Percentiles rank a stretch among this genome's conserved stretches.
Conservation (phyloP, 2,329 filamentous ascomycete species). For the Scedosporium minutisporum region DNA sequence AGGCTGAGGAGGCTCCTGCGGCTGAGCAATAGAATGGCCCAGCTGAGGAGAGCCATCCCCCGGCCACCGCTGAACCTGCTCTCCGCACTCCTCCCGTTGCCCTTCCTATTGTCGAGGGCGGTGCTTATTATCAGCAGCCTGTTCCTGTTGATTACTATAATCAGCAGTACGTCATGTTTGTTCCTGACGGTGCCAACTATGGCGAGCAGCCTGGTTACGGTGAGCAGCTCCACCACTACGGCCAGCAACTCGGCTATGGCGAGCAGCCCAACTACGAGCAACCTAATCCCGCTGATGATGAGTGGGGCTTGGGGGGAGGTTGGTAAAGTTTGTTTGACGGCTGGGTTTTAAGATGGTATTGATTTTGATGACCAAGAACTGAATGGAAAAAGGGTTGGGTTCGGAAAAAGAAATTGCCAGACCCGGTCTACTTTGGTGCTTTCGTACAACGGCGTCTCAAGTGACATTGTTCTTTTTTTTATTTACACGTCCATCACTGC, state of each 20-base stretch:
- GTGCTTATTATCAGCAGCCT: conserved; percentile 3
- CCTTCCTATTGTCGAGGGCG: neutral
- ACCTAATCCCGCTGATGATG: neutral
- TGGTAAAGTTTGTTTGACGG: neutral
- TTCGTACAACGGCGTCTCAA: conserved; percentile 7
- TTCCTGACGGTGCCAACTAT: neutral
- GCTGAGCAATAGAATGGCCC: conserved; percentile 27
- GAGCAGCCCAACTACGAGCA: neutral
- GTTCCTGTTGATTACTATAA: neutral
- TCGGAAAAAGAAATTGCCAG: conserved; percentile 13
- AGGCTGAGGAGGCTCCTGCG: conserved; percentile 46
- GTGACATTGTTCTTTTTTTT: conserved; percentile 1
- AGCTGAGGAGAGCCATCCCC: conserved; percentile 6
- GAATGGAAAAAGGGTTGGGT: conserved; percentile 14
- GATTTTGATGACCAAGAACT: neutral
- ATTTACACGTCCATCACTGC: conserved; percentile 13
- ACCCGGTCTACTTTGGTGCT: conserved; percentile 11
- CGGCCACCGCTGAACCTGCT: neutral
- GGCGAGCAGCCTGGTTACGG: neutral
- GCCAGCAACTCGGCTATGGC: neutral
- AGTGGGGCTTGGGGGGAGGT: neutral
- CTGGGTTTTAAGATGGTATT: neutral
- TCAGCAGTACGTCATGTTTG: neutral
- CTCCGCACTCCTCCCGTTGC: neutral
- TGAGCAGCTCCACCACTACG: neutral